Percentiles rank a stretch among this genome's conserved stretches.
These are phyloP conservation scores for Beta lomatogona DNA, from an alignment of 179 eudicot species.

Conservation along the genomic window DNA sequence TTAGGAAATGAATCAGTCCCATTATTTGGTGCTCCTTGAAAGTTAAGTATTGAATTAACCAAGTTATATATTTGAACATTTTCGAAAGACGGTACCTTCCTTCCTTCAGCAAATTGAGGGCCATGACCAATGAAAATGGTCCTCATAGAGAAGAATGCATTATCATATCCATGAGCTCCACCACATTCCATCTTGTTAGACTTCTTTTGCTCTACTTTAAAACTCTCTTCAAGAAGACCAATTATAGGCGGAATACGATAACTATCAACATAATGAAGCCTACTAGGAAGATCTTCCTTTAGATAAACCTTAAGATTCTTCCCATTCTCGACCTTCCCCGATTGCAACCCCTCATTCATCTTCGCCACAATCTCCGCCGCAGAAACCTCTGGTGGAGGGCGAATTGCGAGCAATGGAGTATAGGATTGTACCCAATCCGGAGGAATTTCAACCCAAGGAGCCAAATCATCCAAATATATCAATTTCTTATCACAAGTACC, in stretches of 20 bases:
- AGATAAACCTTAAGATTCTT: slow-evolving; percentile 61
- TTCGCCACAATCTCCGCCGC: slow-evolving; percentile 56
- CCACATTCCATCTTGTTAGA: slow-evolving; percentile 68
- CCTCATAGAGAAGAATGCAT: slow-evolving; percentile 85
- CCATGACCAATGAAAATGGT: slow-evolving; percentile 87
- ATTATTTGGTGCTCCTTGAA: slow-evolving; percentile 74
- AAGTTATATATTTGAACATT: slow-evolving; percentile 82
- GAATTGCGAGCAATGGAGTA: slow-evolving; percentile 73
- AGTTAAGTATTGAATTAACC: slow-evolving; percentile 66
- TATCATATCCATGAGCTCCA: slow-evolving; percentile 97
- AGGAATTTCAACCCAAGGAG: slow-evolving; percentile 64
- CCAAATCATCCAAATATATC: slow-evolving; percentile 67
- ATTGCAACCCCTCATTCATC: slow-evolving; percentile 72
- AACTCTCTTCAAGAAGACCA: slow-evolving; percentile 77
- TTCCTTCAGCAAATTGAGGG: slow-evolving; percentile 70
- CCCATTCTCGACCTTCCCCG: slow-evolving; percentile 73
- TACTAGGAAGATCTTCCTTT: slow-evolving; percentile 73
- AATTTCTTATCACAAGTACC: slow-evolving; percentile 87
- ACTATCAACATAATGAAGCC: slow-evolving; percentile 70
- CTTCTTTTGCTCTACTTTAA: slow-evolving; percentile 63
- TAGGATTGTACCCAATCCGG: slow-evolving; percentile 70
- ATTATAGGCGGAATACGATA: slow-evolving; percentile 79
- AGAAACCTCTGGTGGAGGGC: slow-evolving; percentile 51
- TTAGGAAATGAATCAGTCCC: slow-evolving; percentile 58
- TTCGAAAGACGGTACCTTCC: slow-evolving; percentile 79